Evolutionary conservation across 2,329 filamentous ascomycete species (phyloP), one percentile per base, ranked within the genome.

Genomic region (Aureobasidium pullulans): DNA sequence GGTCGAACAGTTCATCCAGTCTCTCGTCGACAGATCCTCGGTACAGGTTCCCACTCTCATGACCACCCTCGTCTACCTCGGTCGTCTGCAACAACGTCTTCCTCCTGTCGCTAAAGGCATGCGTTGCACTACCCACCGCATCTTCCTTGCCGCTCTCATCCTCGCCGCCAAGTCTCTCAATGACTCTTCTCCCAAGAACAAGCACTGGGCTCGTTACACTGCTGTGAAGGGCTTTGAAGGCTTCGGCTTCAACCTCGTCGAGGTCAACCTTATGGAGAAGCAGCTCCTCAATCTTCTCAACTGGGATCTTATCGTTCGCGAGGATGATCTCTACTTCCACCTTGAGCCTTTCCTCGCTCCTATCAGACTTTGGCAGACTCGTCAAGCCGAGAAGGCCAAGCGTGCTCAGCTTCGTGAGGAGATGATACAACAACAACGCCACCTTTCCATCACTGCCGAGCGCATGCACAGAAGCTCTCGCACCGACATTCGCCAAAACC

Each of bases 241-340:
- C 69, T 99, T 97, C 70, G 89, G 91, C 67, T 97, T 99, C 81
- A 93, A 86, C 68, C 82, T 92, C 66, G 94, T 90, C 37, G 94
- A 99, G 77, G 94, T 99, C 68, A 99, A 99, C 79, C 82, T 97
- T 63, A 99, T 99, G 94, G 94, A 99, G 82, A 95, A 96, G 82
- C 94, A 99, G 77, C 83, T 99, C 32, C 86, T 99, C 56, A 94
- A 90, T 79, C 83, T 99, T 44, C 81, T 99, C 47, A 89, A 96
- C 72, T 99, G 92, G 90, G 90, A 99, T 66, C 84, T 96, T 62
- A 84, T 89, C 66, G 91, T 99, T 70, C 86, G 81, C 43, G 85
- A 91, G 69, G 81, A 92, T 59, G 91, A 97, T 68, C 85, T 99
- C 44, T 90, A 96, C 78, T 81, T 80, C 65, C 89, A 96, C 73